Conservation (phyloP, 164 flowering plant species). For the Piper longum region DNA sequence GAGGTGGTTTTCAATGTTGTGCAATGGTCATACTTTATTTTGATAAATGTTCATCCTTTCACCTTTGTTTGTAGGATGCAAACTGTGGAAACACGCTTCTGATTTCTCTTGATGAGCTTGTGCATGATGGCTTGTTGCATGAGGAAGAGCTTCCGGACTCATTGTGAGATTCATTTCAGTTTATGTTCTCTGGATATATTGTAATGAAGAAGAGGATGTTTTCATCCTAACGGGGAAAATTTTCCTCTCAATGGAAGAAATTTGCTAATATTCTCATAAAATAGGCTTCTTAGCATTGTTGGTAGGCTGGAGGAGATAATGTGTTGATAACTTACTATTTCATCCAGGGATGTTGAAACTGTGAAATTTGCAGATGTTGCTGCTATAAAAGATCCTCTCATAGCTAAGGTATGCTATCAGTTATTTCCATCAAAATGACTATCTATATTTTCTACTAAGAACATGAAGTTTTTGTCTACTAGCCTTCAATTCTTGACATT, state of each 20-base stretch:
- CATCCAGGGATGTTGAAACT: conserved; percentile 45
- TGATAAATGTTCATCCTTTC: background rate
- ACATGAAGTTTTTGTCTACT: background rate
- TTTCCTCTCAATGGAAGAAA: background rate
- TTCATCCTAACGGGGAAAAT: background rate
- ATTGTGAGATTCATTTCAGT: conserved; percentile 30
- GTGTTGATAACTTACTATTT: background rate
- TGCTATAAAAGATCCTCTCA: conserved; percentile 66
- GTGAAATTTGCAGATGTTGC: conserved; percentile 52
- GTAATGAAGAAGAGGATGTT: background rate
- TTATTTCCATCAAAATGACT: background rate
- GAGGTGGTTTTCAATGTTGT: too few species aligned
- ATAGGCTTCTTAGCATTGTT: conserved; percentile 1
- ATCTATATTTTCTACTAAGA: background rate
- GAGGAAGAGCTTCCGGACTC: conserved; percentile 79
- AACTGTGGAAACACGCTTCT: conserved; percentile 94
- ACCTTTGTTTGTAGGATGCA: conserved; percentile 56
- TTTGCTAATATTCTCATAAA: background rate
- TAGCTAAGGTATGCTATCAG: conserved; percentile 45
- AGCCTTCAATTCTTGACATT: background rate
- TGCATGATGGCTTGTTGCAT: conserved; percentile 69
- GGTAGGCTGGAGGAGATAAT: background rate
- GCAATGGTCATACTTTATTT: background rate
- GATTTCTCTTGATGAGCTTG: conserved; percentile 94
- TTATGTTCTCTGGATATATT: background rate